These are phyloP conservation scores for Micractinium conductrix DNA, from an alignment of 139 green algal genomes.

Conservation along the genomic window DNA sequence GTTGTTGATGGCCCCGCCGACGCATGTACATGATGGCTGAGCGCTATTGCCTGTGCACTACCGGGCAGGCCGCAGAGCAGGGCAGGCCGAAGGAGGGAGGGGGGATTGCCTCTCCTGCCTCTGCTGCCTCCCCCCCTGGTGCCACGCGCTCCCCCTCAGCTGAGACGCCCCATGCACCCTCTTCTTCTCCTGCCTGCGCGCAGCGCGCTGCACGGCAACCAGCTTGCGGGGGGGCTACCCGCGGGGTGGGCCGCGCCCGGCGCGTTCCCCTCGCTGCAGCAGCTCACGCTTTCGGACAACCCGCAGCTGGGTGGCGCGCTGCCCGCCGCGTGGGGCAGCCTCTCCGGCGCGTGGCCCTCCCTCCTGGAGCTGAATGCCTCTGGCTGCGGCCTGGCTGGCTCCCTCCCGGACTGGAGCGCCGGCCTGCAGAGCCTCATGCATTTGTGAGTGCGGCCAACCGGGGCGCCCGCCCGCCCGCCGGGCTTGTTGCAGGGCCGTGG, in stretches of 20 bases:
- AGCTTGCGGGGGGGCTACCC: constrained; percentile 1
- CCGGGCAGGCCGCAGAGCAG: too few relatives aligned
- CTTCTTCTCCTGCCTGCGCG: background rate
- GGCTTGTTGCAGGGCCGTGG: too few relatives aligned
- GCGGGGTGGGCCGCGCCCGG: background rate
- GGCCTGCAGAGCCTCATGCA: background rate
- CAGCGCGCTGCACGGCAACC: background rate
- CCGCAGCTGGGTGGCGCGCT: background rate
- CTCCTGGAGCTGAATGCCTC: background rate
- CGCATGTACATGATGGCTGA: too few relatives aligned
- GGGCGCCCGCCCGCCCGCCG: too few relatives aligned
- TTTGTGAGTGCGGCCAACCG: background rate
- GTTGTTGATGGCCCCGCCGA: too few relatives aligned
- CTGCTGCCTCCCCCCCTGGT: too few relatives aligned
- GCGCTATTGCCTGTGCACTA: too few relatives aligned
- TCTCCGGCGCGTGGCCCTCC: background rate
- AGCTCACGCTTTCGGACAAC: constrained; percentile 1
- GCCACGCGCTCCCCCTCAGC: too few relatives aligned
- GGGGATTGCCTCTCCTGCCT: too few relatives aligned
- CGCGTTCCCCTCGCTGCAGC: background rate
- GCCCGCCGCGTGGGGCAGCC: background rate
- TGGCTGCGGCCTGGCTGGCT: background rate
- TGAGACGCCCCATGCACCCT: background rate
- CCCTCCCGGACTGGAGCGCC: background rate
- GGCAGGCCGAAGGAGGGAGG: too few relatives aligned